Conservation (phyloP, 768 basidiomycete genomes). For the Boletus pseudopeckii region DNA sequence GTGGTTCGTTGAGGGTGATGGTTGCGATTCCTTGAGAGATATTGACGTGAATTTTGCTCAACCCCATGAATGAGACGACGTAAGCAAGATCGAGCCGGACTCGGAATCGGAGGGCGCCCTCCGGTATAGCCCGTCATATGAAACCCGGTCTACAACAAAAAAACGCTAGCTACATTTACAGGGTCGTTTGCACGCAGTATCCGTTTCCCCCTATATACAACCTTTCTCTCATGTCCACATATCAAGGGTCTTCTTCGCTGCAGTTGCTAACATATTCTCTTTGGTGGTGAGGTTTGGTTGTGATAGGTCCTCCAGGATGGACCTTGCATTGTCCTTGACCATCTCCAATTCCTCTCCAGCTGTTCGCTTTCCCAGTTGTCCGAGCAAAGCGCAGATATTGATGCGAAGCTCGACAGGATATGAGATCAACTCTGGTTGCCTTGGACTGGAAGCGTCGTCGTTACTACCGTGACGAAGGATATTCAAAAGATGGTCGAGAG, state of each 20-base stretch:
- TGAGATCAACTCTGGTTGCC: slow-evolving; percentile 30
- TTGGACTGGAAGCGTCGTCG: slow-evolving; percentile 41
- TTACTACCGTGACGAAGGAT: slow-evolving; percentile 49
- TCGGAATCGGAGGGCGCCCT: not conserved
- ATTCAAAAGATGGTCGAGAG: slow-evolving; percentile 64
- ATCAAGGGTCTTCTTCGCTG: slow-evolving; percentile 43
- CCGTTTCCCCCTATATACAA: not conserved
- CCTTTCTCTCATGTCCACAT: slow-evolving; percentile 30
- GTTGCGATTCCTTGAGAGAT: slow-evolving; percentile 61
- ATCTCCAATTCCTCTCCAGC: slow-evolving; percentile 45
- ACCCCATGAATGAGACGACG: slow-evolving; percentile 26
- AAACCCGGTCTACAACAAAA: not conserved
- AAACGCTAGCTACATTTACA: not conserved
- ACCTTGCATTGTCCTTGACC: slow-evolving; percentile 49
- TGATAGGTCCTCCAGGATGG: slow-evolving; percentile 50
- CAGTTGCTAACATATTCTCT: slow-evolving; percentile 33
- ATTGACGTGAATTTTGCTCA: slow-evolving; percentile 43
- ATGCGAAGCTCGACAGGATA: slow-evolving; percentile 75
- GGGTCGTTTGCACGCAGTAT: not conserved
- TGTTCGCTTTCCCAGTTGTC: slow-evolving; percentile 56
- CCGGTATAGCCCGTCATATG: slow-evolving; percentile 6
- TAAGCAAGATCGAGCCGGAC: not conserved
- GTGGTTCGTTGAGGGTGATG: slow-evolving; percentile 62
- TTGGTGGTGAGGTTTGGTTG: slow-evolving; percentile 34
- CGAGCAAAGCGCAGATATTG: slow-evolving; percentile 71